Base-by-base conservation (phyloP, 2,329 filamentous ascomycete species). In the Emmonsiellopsis sp. region DNA sequence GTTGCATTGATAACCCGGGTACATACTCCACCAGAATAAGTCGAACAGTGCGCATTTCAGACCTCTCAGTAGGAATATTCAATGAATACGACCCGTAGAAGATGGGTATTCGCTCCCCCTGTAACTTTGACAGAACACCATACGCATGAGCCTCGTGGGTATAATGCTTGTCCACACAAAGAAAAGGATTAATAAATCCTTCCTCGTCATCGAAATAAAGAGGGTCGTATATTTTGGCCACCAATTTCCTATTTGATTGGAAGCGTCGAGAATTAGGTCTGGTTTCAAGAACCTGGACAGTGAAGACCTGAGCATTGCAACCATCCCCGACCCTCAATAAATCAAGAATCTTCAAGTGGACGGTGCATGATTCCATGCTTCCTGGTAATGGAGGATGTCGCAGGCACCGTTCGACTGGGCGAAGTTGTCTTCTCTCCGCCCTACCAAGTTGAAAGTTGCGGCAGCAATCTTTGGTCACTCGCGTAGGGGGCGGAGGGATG, bases 211-310 rank as follows among this genome's bases (percentile, higher is more conserved):
- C 34, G 35, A 61, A 55, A 44, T 62, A 62, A 38, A 62, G 57
- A 44, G 61, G 61, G 57, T 63, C 58, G 46, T 61, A 64, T 50
- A 61, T 46, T 35, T 63, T 63, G 30, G 58, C 58, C 30, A 65
- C 59, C 4, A 63, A 51, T 48, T 45, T 46, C 26, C 51, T 57
- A 30, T 53, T 51, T 40, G 40, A 34, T 49, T 47, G 52, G 47
- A 51, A 53, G 45, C 47, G 49, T 38, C 5, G 11, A 40, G 43
- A 41, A 37, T 38, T 26, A 11, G 54, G 56, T 34, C 15, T 45
- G 34, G 46, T 46, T 31, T 48, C 38, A 30, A 59, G 8, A 45
- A 60, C 16, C 51, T 51, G 47, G 37, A 57, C 54, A n/a, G 50
- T 58, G 32, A 63, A 55, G 35, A 61, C 53, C 44, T 64, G 59